A percentile compares a stretch with the other conserved stretches of the same genome.
phyloP scores from a whole-genome alignment of 257 asterid genomes.

The Solanum boliviense region DNA sequence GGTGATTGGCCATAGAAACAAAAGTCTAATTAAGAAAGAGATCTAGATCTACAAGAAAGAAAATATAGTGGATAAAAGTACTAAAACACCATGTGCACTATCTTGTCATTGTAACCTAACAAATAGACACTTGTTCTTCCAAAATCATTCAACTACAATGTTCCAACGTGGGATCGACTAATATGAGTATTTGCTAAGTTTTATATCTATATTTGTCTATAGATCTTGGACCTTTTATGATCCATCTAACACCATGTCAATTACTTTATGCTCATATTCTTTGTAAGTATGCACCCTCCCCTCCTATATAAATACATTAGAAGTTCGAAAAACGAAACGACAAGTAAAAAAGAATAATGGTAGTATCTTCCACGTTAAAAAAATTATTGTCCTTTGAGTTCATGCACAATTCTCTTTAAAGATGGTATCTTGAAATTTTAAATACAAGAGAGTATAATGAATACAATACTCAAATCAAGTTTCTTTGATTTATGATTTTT shows the following conservation, averaged over 20 bases:
- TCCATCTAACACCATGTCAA: not conserved
- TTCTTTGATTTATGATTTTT: not conserved
- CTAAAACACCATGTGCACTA: not conserved
- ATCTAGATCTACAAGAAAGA: not conserved
- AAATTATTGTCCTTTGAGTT: not conserved
- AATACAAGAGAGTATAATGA: not conserved
- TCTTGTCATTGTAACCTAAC: not conserved
- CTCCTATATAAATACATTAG: too few relatives aligned
- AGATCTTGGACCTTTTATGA: not conserved
- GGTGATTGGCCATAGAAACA: not conserved
- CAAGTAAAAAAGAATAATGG: rapidly evolving
- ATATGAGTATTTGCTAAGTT: not conserved
- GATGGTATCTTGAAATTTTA: not conserved
- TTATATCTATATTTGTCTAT: not conserved
- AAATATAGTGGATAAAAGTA: not conserved
- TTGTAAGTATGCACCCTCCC: not conserved
- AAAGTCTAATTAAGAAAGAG: not conserved
- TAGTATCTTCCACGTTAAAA: rapidly evolving
- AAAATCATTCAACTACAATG: not conserved
- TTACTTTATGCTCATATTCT: not conserved
- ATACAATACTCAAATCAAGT: too few relatives aligned
- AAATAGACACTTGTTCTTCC: not conserved
- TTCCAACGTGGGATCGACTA: not conserved
- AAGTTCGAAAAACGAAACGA: too few relatives aligned
- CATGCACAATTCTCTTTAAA: not conserved